Evolutionary conservation across 2,329 filamentous ascomycete species (phyloP).

Genomic region (Corniculantispora saksenae): DNA sequence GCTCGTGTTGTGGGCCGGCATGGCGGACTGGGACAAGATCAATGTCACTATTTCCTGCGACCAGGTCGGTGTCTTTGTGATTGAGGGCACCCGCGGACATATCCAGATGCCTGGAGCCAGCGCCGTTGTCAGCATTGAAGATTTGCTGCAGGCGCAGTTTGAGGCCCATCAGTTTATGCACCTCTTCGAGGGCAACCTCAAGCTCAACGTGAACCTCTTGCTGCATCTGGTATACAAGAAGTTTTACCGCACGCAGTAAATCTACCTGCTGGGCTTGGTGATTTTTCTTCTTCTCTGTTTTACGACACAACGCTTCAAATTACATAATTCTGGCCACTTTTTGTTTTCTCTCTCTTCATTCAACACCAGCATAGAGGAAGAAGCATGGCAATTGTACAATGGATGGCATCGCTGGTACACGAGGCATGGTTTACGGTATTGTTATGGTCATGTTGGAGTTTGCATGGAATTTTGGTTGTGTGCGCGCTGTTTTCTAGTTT

Average conservation of each 20-base stretch:
- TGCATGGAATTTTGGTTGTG: slow-evolving; percentile 5
- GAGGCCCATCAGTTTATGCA: slow-evolving; percentile 96
- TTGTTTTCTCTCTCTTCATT: background rate
- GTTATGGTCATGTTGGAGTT: background rate
- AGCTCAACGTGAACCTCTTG: slow-evolving; percentile 94
- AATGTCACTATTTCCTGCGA: slow-evolving; percentile 94
- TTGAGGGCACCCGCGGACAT: slow-evolving; percentile 86
- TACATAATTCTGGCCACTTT: slow-evolving; percentile 3
- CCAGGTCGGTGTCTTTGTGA: slow-evolving; percentile 87
- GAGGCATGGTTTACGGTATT: background rate
- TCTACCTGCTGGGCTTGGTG: background rate
- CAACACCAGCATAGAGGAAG: background rate
- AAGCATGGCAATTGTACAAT: slow-evolving; percentile 5
- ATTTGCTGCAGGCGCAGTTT: slow-evolving; percentile 93
- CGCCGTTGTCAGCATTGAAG: slow-evolving; percentile 85
- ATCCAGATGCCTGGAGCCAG: slow-evolving; percentile 96
- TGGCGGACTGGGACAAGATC: slow-evolving; percentile 84
- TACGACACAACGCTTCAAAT: slow-evolving; percentile 4
- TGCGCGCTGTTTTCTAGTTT: background rate
- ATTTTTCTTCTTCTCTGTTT: background rate
- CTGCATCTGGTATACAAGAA: slow-evolving; percentile 98
- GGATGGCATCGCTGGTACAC: slow-evolving; percentile 9
- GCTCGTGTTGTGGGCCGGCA: slow-evolving; percentile 86
- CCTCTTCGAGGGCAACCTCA: slow-evolving; percentile 81
- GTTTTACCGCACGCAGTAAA: slow-evolving; percentile 78